Base-by-base conservation (phyloP, 805 yeast genomes). In the Pichia eremophila region DNA sequence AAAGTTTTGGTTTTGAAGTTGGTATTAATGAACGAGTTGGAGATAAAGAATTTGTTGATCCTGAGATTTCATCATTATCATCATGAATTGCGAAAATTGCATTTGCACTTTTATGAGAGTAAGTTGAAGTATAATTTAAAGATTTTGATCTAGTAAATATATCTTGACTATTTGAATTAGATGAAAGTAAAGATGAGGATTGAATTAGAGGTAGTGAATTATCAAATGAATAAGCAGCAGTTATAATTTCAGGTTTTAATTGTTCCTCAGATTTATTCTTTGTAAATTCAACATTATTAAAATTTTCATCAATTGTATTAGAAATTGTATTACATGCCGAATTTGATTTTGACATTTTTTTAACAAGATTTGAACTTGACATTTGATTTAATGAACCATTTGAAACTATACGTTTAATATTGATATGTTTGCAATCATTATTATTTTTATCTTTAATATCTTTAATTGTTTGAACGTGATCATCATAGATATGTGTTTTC, bases 401-500 rank as follows among this genome's bases (percentile, higher is more conserved):
- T 7, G n/a, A 11, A 7, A 32, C 15, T 32, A 32, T 32, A 11
- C 15, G 35, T 12, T 14, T 32, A 9, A 32, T 14, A 32, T 7
- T 7, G n/a, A n/a, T n/a, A n/a, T n/a, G n/a, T n/a, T n/a, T n/a
- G 8, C 3, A 32, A 32, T 12, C 11, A 14, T 3, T 32, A 14
- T 5, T 32, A 15, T 32, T 15, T 15, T 7, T 3, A 4, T 7
- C 7, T 14, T 15, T 12, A 8, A 9, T 39, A 2, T 34, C 36
- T 15, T 38, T n/a, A 14, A 38, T 27, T 8, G 47, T 45, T 37
- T 49, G 51, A 8, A 44, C 50, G 7, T 41, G 31, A 15, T 43
- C 40, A 6, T 36, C 49, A 1, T 42, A 43, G 8, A 22, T 18
- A 14, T 49, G 50, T 7, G 52, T 41, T 35, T 38, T 54, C 44